phyloP scores from a whole-genome alignment of 345 rosid species.

The Tarenaya hassleriana region DNA sequence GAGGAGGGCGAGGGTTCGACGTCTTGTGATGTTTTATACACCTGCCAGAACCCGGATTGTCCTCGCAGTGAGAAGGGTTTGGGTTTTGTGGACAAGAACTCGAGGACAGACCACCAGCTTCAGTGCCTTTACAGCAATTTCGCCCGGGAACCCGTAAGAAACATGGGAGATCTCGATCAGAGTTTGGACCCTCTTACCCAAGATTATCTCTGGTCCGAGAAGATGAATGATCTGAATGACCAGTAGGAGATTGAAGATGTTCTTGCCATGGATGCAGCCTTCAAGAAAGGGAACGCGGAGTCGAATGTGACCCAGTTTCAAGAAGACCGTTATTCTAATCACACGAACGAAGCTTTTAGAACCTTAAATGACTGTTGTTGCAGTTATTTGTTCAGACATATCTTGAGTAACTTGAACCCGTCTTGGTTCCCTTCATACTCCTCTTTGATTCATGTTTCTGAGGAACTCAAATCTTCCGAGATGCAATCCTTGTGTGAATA shows the following conservation, averaged over 20 bases:
- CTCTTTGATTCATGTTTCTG: too few species aligned
- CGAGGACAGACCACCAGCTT: conserved; percentile 39
- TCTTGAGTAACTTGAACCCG: too few species aligned
- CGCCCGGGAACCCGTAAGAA: conserved; percentile 14
- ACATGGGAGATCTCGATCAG: conserved; percentile 1
- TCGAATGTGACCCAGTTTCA: conserved; percentile 18
- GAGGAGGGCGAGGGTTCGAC: conserved; percentile 12
- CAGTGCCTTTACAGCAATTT: conserved; percentile 22
- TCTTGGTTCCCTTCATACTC: too few species aligned
- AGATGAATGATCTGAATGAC: conserved; percentile 24
- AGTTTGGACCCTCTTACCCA: neutral
- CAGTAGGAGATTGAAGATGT: conserved; percentile 23
- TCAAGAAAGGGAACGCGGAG: neutral
- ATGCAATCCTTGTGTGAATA: too few species aligned
- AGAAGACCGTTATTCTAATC: conserved; percentile 12
- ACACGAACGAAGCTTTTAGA: conserved; percentile 16
- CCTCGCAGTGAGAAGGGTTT: conserved; percentile 24
- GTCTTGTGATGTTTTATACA: conserved; percentile 22
- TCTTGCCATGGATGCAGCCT: conserved; percentile 16
- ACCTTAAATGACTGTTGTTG: too few species aligned
- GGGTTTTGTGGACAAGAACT: conserved; percentile 37
- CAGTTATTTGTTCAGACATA: too few species aligned
- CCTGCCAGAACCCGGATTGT: conserved; percentile 32
- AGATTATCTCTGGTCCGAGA: neutral
- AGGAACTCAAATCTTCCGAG: too few species aligned